A percentile compares a stretch with the other conserved stretches of the same genome.
Conservation (phyloP, 2,329 filamentous ascomycete genomes). For the Pyricularia sp. region DNA sequence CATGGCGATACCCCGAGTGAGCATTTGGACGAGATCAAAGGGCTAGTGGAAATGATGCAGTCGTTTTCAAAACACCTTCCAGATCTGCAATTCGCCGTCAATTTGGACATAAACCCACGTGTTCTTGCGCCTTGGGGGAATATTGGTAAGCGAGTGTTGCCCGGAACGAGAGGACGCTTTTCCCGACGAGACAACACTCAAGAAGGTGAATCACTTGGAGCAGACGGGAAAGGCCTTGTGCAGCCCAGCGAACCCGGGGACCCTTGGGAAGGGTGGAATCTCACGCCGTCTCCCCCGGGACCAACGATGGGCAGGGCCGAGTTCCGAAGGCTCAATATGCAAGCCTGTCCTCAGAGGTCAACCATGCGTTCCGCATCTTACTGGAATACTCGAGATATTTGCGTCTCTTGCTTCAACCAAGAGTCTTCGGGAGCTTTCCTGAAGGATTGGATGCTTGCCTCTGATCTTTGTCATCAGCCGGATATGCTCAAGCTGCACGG, state of each 20-base stretch:
- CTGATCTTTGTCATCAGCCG: constrained; percentile 66
- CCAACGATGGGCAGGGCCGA: constrained; percentile 14
- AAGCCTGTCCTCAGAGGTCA: constrained; percentile 53
- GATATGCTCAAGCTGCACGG: constrained; percentile 67
- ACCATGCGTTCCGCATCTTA: constrained; percentile 46
- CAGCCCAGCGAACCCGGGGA: neutral
- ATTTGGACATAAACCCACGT: constrained; percentile 65
- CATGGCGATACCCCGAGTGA: constrained; percentile 20
- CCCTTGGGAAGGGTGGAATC: no score
- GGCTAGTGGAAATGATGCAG: constrained; percentile 56
- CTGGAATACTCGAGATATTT: constrained; percentile 58
- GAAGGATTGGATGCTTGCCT: constrained; percentile 52
- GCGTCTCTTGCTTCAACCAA: constrained; percentile 49
- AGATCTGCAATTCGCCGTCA: constrained; percentile 79
- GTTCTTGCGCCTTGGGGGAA: constrained; percentile 64
- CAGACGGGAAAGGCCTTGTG: constrained; percentile 1
- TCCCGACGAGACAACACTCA: constrained; percentile 30
- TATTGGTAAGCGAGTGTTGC: constrained; percentile 16
- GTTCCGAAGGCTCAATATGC: constrained; percentile 28
- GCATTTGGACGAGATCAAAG: constrained; percentile 24
- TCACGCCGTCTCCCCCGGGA: no score
- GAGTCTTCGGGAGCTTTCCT: constrained; percentile 62
- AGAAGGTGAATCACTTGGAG: constrained; percentile 19
- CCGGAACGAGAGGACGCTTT: neutral
- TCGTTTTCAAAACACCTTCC: constrained; percentile 65